Percentiles rank a stretch among this genome's conserved stretches.
Evolutionary conservation across 345 rosid genomes (phyloP).

Genomic region (Mercurialis annua): DNA sequence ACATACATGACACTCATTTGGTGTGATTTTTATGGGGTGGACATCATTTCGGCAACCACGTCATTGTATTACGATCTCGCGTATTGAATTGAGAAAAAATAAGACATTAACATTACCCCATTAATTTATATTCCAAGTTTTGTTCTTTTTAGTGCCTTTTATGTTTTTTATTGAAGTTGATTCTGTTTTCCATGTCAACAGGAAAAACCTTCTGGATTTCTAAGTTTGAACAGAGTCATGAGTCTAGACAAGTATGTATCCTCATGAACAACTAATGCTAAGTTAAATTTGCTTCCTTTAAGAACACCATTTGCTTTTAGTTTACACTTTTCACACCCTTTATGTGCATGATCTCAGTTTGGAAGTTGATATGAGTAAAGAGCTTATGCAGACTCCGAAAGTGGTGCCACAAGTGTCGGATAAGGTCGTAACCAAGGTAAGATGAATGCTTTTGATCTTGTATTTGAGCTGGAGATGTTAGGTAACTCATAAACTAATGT

Average conservation of each 20-base stretch:
- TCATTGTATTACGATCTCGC: too few species aligned
- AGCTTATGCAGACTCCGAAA: conserved; percentile 53
- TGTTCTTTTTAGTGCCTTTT: too few species aligned
- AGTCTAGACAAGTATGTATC: conserved; percentile 68
- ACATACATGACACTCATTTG: too few species aligned
- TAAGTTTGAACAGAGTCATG: conserved; percentile 88
- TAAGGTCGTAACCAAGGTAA: conserved; percentile 39
- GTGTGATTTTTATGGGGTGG: too few species aligned
- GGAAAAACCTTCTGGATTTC: conserved; percentile 80
- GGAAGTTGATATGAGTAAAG: conserved; percentile 85
- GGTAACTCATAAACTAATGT: neutral
- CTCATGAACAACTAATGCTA: conserved; percentile 9
- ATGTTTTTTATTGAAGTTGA: too few species aligned
- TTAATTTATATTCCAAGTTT: too few species aligned
- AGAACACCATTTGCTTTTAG: neutral
- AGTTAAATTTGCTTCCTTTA: conserved; percentile 10
- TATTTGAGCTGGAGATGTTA: neutral
- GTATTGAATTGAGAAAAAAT: too few species aligned
- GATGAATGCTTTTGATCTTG: conserved; percentile 15
- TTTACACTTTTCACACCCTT: neutral
- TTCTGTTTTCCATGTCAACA: conserved; percentile 29
- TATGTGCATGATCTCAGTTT: conserved; percentile 37
- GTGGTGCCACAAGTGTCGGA: conserved; percentile 26
- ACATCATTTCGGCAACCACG: too few species aligned
- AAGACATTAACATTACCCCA: too few species aligned